A percentile compares a stretch with the other conserved stretches of the same genome.
These are phyloP conservation scores for Flaveria brownii DNA, from an alignment of 129 eudicot species.

Conservation along the genomic window DNA sequence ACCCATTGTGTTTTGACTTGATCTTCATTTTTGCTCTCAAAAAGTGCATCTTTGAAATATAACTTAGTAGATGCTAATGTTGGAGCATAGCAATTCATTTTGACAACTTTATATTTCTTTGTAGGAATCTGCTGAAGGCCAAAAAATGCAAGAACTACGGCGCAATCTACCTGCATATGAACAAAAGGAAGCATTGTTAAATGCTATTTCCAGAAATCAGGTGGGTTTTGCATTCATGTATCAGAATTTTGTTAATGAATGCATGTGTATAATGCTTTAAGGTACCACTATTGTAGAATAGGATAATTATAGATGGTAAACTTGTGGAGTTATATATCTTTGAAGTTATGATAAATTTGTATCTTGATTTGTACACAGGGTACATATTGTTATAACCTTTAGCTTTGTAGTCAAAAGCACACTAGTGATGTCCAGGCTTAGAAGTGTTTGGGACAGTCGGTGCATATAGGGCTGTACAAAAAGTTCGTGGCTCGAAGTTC, in stretches of 20 bases:
- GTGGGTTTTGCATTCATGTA: slow-evolving; percentile 31
- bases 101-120: slow-evolving; percentile 14
- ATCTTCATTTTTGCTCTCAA: background rate
- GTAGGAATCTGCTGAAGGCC: slow-evolving; percentile 88
- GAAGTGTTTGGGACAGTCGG: too few relatives aligned
- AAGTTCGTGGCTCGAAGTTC: too few relatives aligned
- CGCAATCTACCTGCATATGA: slow-evolving; percentile 78
- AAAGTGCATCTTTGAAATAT: background rate
- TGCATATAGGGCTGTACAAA: too few relatives aligned
- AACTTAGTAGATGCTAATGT: slow-evolving; percentile 12
- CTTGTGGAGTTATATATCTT: background rate
- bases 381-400: background rate
- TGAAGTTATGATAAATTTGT: background rate
- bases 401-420: too few relatives aligned
- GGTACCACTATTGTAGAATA: background rate
- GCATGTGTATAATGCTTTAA: background rate
- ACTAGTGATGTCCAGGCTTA: too few relatives aligned
- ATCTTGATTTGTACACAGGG: background rate
- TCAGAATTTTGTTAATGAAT: background rate
- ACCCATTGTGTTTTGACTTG: background rate
- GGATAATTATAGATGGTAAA: background rate
- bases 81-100: slow-evolving; percentile 2
- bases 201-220: slow-evolving; percentile 70
- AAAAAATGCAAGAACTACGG: slow-evolving; percentile 83
- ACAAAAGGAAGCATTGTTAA: slow-evolving; percentile 71